Percentiles rank a stretch among this genome's conserved stretches.
Conservation (phyloP, 2,329 filamentous ascomycete genomes). For the Rhinocladiella similis region DNA sequence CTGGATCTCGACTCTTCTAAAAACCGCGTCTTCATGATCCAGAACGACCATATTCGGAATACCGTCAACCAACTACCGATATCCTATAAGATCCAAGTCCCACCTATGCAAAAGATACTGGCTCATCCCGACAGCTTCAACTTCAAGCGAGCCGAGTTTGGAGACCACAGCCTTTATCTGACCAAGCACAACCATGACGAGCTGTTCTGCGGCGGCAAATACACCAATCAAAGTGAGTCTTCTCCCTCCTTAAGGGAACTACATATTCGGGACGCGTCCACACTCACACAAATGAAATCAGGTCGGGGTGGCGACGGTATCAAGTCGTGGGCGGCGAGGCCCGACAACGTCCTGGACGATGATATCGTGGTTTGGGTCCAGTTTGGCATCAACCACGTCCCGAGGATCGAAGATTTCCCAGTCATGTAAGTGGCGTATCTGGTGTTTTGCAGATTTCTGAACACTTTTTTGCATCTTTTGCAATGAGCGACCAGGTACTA, state of each 20-base stretch:
- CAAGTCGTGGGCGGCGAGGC: slow-evolving; percentile 44
- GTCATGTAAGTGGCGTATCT: slow-evolving; percentile 47
- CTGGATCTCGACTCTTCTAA: slow-evolving; percentile 55
- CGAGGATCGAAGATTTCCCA: slow-evolving; percentile 52
- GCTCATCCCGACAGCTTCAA: slow-evolving; percentile 46
- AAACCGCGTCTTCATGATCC: slow-evolving; percentile 50
- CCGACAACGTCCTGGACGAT: slow-evolving; percentile 43
- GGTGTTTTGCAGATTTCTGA: slow-evolving; percentile 39
- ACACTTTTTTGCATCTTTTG: too few species aligned
- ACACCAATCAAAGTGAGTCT: slow-evolving; percentile 51
- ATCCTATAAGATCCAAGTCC: slow-evolving; percentile 50
- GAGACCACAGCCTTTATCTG: slow-evolving; percentile 53
- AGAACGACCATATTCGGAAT: slow-evolving; percentile 46
- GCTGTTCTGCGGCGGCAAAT: slow-evolving; percentile 50
- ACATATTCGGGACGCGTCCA: too few species aligned
- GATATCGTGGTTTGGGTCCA: slow-evolving; percentile 53
- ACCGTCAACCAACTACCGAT: slow-evolving; percentile 44
- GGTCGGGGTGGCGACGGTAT: slow-evolving; percentile 45
- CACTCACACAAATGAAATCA: too few species aligned
- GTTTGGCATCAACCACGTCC: slow-evolving; percentile 54
- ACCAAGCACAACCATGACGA: slow-evolving; percentile 52
- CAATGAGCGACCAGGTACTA: too few species aligned
- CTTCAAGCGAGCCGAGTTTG: slow-evolving; percentile 48
- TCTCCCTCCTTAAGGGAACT: too few species aligned
- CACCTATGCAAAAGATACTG: slow-evolving; percentile 50